Evolutionary conservation across 2,329 filamentous ascomycete genomes (phyloP).

Genomic region (Coniochaeta sp.): DNA sequence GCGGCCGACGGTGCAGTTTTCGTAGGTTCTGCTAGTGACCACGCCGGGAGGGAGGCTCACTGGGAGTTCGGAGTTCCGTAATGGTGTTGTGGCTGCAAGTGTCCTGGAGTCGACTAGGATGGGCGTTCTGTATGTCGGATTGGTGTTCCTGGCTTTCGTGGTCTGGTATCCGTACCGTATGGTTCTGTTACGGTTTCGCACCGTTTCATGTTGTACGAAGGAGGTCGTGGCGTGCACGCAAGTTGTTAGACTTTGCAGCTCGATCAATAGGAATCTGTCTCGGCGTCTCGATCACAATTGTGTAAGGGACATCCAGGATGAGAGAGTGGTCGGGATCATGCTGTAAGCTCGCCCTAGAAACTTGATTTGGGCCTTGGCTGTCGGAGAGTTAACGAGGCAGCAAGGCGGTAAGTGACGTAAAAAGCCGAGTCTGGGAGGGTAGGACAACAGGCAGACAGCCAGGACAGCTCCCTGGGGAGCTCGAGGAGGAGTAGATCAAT

Average conservation of each 20-base stretch:
- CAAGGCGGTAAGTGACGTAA: neutral
- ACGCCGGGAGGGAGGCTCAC: neutral
- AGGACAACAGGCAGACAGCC: neutral
- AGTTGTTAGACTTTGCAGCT: neutral
- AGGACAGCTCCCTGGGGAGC: neutral
- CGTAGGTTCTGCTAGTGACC: conserved; percentile 7
- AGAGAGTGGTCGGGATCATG: neutral
- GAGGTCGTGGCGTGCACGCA: neutral
- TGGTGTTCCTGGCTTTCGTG: neutral
- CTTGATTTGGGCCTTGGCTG: neutral
- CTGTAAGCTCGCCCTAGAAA: neutral
- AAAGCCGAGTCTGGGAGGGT: neutral
- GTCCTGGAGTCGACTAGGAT: neutral
- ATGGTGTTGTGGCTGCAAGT: neutral
- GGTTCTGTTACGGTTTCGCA: neutral
- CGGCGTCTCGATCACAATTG: neutral
- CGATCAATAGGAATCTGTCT: neutral
- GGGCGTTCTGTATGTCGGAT: neutral
- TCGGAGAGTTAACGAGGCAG: neutral
- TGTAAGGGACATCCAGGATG: neutral
- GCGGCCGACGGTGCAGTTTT: conserved; percentile 23
- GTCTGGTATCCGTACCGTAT: neutral
- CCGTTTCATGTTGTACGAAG: neutral
- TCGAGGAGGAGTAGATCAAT: neutral
- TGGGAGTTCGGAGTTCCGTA: neutral